Evolutionary conservation across 2,329 filamentous ascomycete genomes (phyloP).

Genomic region (Pestalotiopsis sp.): DNA sequence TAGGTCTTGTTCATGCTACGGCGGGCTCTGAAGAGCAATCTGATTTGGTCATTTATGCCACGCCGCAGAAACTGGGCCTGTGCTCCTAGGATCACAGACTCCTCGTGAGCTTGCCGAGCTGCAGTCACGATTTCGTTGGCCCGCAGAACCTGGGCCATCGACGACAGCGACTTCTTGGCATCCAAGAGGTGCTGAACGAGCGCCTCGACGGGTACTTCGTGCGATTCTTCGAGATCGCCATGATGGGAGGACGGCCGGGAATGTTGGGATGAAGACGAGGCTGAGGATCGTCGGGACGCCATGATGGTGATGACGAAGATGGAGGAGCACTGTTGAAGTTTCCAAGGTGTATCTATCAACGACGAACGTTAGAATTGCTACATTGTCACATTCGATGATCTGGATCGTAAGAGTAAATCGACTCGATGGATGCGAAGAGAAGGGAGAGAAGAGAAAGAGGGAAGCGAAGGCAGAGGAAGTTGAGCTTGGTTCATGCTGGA

Average conservation of each 20-base stretch:
- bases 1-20: conserved; percentile 57
- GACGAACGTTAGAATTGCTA: conserved; percentile 12
- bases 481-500: neutral
- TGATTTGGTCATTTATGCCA: conserved; percentile 60
- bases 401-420: neutral
- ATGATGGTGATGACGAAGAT: conserved; percentile 14
- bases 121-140: conserved; percentile 84
- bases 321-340: conserved; percentile 9
- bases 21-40: conserved; percentile 54
- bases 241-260: conserved; percentile 26
- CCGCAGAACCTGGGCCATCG: conserved; percentile 79
- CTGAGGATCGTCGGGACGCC: conserved; percentile 16
- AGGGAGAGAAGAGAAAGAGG: neutral
- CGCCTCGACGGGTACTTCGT: conserved; percentile 64
- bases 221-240: conserved; percentile 38
- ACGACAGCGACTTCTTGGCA: conserved; percentile 84
- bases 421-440: neutral
- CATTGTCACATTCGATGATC: conserved; percentile 14
- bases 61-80: conserved; percentile 69
- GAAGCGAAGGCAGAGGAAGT: neutral
- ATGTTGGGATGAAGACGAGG: conserved; percentile 24
- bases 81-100: conserved; percentile 73
- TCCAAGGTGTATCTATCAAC: conserved; percentile 1
- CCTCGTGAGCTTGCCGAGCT: conserved; percentile 76
- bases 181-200: conserved; percentile 84